Conservation (phyloP, 805 yeast species). For the Candida tallmaniae region DNA sequence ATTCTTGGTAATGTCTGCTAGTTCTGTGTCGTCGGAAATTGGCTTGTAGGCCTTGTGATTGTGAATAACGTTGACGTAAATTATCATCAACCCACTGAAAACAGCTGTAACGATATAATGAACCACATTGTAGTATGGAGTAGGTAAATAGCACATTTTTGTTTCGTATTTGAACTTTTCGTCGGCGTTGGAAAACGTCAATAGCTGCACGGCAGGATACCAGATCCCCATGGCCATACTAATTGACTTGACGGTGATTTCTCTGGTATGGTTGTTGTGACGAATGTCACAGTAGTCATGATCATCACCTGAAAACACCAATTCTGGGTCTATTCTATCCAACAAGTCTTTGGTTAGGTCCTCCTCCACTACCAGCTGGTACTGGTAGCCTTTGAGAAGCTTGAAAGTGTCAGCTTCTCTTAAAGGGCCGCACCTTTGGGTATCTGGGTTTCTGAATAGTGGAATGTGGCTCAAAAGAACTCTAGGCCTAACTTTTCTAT, state of each 20-base stretch:
- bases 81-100: conserved; percentile 16
- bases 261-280: conserved; percentile 47
- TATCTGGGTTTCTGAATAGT: conserved; percentile 58
- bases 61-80: too few relatives aligned
- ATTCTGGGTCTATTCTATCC: conserved; percentile 54
- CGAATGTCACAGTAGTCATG: conserved; percentile 88
- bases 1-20: too few relatives aligned
- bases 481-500: conserved; percentile 41
- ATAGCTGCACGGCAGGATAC: conserved; percentile 80
- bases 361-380: conserved; percentile 79
- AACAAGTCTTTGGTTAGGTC: conserved; percentile 58
- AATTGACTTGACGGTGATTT: conserved; percentile 81
- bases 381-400: conserved; percentile 70
- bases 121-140: conserved; percentile 40
- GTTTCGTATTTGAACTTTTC: conserved; percentile 24
- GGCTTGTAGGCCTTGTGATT: too few relatives aligned
- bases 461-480: conserved; percentile 87
- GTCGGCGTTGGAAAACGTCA: conserved; percentile 46
- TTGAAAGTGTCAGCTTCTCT: conserved; percentile 64
- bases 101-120: conserved; percentile 35
- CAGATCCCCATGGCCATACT: conserved; percentile 91
- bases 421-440: conserved; percentile 65
- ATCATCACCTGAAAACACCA: conserved; percentile 89
- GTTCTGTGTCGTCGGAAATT: too few relatives aligned
- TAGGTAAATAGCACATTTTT: conserved; percentile 41